Evolutionary conservation across 2,329 filamentous ascomycete species (phyloP).

Genomic region (Gremmenia infestans): DNA sequence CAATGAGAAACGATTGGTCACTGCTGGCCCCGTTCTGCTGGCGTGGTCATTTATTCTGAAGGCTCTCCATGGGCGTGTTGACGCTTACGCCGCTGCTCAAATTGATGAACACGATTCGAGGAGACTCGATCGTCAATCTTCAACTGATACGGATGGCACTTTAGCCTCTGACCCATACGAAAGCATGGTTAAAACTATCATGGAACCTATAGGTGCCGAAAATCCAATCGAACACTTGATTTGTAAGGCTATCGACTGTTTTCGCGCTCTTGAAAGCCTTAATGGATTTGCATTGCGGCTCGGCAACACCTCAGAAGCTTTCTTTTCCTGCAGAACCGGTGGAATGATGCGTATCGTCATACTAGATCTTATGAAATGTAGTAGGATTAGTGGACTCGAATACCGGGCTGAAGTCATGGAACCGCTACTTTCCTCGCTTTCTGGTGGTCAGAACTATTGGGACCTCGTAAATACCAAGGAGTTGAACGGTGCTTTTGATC

Average conservation of each 20-base stretch:
- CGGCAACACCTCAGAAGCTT: constrained; percentile 30
- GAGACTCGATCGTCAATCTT: constrained; percentile 20
- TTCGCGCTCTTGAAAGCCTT: constrained; percentile 45
- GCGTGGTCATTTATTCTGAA: constrained; percentile 77
- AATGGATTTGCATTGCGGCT: constrained; percentile 39
- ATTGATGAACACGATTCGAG: constrained; percentile 30
- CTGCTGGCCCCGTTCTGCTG: constrained; percentile 69
- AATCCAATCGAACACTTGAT: constrained; percentile 44
- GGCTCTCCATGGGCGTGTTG: constrained; percentile 46
- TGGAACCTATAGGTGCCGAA: constrained; percentile 21
- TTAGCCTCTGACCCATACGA: constrained; percentile 31
- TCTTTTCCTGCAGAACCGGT: constrained; percentile 37
- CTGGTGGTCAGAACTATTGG: constrained; percentile 30
- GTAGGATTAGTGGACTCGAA: constrained; percentile 26
- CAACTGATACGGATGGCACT: constrained; percentile 6
- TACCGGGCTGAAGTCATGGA: constrained; percentile 33
- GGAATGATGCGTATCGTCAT: constrained; percentile 33
- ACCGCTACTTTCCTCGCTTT: constrained; percentile 28
- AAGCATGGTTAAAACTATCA: constrained; percentile 41
- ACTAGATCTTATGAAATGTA: constrained; percentile 30
- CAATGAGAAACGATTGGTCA: constrained; percentile 42
- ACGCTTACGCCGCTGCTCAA: constrained; percentile 44
- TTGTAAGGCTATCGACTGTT: constrained; percentile 40
- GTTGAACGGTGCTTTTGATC: constrained; percentile 14
- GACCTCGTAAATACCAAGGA: constrained; percentile 22